Evolutionary conservation across 192 early-diverging fungal genomes (phyloP).

Genomic region (Coemansia sp.): DNA sequence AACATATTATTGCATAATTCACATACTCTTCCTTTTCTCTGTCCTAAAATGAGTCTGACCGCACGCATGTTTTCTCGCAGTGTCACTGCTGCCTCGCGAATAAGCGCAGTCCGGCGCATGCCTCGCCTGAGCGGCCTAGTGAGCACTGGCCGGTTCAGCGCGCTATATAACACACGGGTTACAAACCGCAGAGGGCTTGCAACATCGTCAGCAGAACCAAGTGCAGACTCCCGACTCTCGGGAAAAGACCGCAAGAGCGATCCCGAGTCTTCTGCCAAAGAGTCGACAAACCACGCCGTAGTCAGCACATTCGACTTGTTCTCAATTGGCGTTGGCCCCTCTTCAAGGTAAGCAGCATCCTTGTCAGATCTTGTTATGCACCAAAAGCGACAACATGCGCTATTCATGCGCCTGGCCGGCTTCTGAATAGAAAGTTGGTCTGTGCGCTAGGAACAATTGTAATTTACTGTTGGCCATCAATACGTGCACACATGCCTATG

Average conservation of each 20-base stretch:
- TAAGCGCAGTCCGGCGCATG: not conserved
- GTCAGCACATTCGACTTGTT: slow-evolving; percentile 94
- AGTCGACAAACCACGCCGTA: slow-evolving; percentile 72
- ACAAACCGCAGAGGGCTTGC: slow-evolving; percentile 7
- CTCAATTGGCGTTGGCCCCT: slow-evolving; percentile 93
- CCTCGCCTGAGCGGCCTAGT: not conserved
- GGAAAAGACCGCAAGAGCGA: slow-evolving; percentile 12
- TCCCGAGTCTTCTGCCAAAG: slow-evolving; percentile 27
- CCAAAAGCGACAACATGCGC: not conserved
- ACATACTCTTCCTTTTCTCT: not conserved
- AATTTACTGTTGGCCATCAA: not conserved
- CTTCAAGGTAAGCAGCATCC: slow-evolving; percentile 59
- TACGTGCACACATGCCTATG: not conserved
- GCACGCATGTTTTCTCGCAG: slow-evolving; percentile 26
- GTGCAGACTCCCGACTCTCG: slow-evolving; percentile 36
- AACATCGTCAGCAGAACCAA: slow-evolving; percentile 31
- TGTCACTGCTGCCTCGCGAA: slow-evolving; percentile 14
- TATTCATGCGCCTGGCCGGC: not conserved
- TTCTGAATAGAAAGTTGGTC: not conserved
- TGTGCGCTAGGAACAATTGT: not conserved
- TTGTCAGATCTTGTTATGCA: not conserved
- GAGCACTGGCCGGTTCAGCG: not conserved
- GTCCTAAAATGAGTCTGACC: slow-evolving; percentile 27
- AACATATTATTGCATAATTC: slow-evolving; percentile 1
- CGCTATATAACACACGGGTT: not conserved